Evolutionary conservation across 2,329 filamentous ascomycete species (phyloP).

Genomic region (Rutstroemia sp.): DNA sequence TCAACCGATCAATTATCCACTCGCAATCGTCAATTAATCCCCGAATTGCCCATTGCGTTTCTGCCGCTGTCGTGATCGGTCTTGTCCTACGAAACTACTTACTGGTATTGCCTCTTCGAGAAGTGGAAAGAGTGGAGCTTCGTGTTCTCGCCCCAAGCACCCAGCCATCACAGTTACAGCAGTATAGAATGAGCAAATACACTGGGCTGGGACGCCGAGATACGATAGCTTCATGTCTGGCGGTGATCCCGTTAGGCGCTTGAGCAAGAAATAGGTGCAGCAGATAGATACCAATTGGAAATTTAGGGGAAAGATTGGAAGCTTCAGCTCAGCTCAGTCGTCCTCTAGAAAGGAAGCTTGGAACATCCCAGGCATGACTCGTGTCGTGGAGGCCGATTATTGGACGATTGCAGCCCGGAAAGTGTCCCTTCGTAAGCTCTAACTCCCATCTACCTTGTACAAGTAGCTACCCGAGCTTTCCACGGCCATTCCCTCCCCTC

Average conservation of each 20-base stretch:
- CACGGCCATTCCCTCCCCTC: too few species aligned
- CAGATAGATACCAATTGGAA: not conserved
- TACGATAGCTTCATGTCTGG: too few species aligned
- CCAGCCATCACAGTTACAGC: not conserved
- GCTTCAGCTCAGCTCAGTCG: not conserved
- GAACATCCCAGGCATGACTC: not conserved
- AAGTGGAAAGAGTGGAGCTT: not conserved
- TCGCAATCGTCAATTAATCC: too few species aligned
- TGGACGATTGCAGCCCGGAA: not conserved
- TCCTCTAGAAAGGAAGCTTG: not conserved
- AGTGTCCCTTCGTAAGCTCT: too few species aligned
- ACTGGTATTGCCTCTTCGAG: not conserved
- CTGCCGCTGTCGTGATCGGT: not conserved
- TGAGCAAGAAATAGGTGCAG: too few species aligned
- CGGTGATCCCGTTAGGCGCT: too few species aligned
- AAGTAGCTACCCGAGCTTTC: too few species aligned
- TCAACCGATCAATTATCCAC: too few species aligned
- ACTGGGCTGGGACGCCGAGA: not conserved
- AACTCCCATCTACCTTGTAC: too few species aligned
- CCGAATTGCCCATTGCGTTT: not conserved
- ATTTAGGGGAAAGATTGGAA: not conserved
- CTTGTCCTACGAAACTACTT: not conserved
- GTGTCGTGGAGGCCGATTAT: not conserved
- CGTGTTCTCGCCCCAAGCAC: not conserved
- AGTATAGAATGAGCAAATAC: not conserved